A percentile compares a stretch with the other conserved stretches of the same genome.
Conservation (phyloP, 2,329 filamentous ascomycete species). For the Didymella glomerata region DNA sequence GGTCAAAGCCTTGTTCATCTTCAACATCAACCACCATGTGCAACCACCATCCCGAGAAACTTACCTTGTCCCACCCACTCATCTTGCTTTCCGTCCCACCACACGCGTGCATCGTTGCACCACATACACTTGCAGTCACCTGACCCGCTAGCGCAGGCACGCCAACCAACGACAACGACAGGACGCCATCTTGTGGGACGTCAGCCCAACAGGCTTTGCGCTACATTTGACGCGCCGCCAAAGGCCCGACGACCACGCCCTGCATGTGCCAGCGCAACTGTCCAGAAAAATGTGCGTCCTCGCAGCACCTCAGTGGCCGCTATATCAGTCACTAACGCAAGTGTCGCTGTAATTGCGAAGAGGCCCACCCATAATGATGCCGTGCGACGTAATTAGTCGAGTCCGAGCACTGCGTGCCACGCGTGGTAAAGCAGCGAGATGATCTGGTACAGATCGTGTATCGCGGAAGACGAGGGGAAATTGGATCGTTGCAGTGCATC, state of each 20-base stretch:
- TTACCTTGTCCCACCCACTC: neutral
- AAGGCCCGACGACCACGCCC: slow-evolving; percentile 15
- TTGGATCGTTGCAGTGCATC: slow-evolving; percentile 4
- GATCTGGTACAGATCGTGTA: slow-evolving; percentile 20
- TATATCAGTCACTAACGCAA: slow-evolving; percentile 14
- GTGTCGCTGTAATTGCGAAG: slow-evolving; percentile 4
- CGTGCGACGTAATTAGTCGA: slow-evolving; percentile 14
- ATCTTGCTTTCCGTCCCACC: slow-evolving; percentile 1
- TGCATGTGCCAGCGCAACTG: slow-evolving; percentile 9
- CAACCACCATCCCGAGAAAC: neutral
- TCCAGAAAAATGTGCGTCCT: slow-evolving; percentile 9
- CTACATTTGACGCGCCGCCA: slow-evolving; percentile 20
- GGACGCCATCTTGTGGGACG: slow-evolving; percentile 20
- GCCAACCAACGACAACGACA: slow-evolving; percentile 19
- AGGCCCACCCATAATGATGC: neutral
- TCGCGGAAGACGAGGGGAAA: slow-evolving; percentile 12
- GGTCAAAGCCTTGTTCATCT: neutral
- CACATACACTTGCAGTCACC: slow-evolving; percentile 23
- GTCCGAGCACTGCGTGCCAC: neutral
- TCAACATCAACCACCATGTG: neutral
- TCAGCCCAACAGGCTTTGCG: slow-evolving; percentile 17
- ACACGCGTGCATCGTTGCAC: slow-evolving; percentile 19
- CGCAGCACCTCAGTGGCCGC: slow-evolving; percentile 12
- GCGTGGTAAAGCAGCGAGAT: slow-evolving; percentile 3
- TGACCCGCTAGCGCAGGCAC: slow-evolving; percentile 24